phyloP scores from a whole-genome alignment of 1,284 basidiomycete species.

The Golubevia sp. region DNA sequence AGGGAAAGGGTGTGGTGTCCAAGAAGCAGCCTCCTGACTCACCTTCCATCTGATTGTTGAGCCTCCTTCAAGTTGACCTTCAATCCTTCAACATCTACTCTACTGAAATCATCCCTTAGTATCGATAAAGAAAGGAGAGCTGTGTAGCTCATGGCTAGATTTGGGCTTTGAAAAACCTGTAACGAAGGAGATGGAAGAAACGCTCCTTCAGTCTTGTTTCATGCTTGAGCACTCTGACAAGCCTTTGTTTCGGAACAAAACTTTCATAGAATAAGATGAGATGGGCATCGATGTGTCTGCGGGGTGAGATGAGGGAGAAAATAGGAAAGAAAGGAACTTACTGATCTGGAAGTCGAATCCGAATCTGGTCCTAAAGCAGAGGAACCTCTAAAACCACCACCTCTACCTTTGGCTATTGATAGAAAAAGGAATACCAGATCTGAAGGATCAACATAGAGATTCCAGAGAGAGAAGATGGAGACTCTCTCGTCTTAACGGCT shows the following conservation, averaged over 20 bases:
- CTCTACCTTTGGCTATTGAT: constrained; percentile 67
- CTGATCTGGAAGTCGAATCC: neutral
- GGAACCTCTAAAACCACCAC: constrained; percentile 77
- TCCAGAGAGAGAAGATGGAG: neutral
- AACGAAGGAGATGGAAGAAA: too few relatives aligned
- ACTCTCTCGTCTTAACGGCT: neutral
- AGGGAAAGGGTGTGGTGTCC: neutral
- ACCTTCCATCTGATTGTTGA: constrained; percentile 40
- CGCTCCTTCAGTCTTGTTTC: neutral
- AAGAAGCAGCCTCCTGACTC: constrained; percentile 5
- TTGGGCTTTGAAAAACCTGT: constrained; percentile 5
- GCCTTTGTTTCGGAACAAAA: too few relatives aligned
- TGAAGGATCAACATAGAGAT: neutral
- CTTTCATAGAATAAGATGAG: too few relatives aligned
- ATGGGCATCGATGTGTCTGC: too few relatives aligned
- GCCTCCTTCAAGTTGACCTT: constrained; percentile 12
- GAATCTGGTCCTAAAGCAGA: constrained; percentile 68
- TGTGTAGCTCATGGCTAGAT: constrained; percentile 52
- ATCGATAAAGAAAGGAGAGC: constrained; percentile 44
- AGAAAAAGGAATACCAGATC: neutral
- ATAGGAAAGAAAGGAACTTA: constrained; percentile 12
- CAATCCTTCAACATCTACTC: constrained; percentile 26
- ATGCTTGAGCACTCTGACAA: neutral
- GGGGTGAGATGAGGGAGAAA: too few relatives aligned
- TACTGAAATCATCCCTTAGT: constrained; percentile 33